Percentiles rank a stretch among this genome's conserved stretches.
Conservation (phyloP, 208 protist species). For the Leishmania tropica region DNA sequence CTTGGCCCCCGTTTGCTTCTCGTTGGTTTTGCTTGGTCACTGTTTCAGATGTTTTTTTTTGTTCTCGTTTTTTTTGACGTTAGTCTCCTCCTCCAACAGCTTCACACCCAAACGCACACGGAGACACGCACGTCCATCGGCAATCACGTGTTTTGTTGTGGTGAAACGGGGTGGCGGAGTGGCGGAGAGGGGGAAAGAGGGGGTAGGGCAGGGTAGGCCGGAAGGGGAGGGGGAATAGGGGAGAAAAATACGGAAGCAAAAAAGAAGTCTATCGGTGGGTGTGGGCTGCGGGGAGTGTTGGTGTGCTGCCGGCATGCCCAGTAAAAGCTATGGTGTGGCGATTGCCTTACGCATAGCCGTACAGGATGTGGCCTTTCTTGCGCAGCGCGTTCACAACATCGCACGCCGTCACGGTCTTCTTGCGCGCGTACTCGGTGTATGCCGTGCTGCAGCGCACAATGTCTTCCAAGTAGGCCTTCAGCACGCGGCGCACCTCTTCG, state of each 20-base stretch:
- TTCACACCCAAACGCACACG: background rate
- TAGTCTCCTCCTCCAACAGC: background rate
- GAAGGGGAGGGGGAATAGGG: background rate
- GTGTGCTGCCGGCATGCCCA: background rate
- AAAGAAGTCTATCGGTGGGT: background rate
- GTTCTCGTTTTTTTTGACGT: background rate
- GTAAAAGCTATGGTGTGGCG: background rate
- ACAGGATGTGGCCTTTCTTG: slow-evolving; percentile 88
- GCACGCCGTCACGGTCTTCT: slow-evolving; percentile 84
- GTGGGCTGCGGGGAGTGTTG: background rate
- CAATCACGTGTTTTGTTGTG: background rate
- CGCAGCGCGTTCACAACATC: slow-evolving; percentile 92
- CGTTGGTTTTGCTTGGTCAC: background rate
- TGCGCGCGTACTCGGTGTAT: slow-evolving; percentile 85
- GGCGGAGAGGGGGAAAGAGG: background rate
- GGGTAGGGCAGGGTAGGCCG: slow-evolving; percentile 1
- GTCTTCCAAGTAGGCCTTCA: slow-evolving; percentile 84
- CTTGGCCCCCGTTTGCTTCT: no score
- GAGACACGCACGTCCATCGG: background rate
- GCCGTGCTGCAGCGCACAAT: slow-evolving; percentile 82
- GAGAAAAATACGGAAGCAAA: background rate
- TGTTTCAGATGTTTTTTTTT: background rate
- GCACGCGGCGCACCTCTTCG: slow-evolving; percentile 73
- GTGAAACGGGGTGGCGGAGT: background rate
- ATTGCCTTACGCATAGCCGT: slow-evolving; percentile 75